Evolutionary conservation across 1,139 yeast species (phyloP).

Genomic region (Arxiozyma bovina): DNA sequence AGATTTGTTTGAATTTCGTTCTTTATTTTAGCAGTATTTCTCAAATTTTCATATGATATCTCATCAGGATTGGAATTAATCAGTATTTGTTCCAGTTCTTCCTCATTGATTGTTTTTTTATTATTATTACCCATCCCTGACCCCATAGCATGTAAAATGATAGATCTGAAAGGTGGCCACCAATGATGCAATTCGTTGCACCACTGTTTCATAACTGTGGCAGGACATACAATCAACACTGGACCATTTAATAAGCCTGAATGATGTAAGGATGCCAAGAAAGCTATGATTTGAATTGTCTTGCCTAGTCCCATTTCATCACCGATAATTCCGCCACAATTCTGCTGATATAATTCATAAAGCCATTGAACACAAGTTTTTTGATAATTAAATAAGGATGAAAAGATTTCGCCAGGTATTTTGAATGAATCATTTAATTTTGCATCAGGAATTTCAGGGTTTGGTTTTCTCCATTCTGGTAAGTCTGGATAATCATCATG

Average conservation of each 20-base stretch:
- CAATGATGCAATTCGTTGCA: slow-evolving; percentile 89
- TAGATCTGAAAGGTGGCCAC: slow-evolving; percentile 94
- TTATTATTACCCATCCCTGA: slow-evolving; percentile 58
- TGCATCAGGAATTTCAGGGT: slow-evolving; percentile 72
- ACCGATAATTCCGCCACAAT: slow-evolving; percentile 89
- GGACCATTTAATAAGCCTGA: slow-evolving; percentile 71
- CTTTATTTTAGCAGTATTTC: slow-evolving; percentile 21
- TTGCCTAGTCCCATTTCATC: slow-evolving; percentile 98
- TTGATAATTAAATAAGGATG: slow-evolving; percentile 83
- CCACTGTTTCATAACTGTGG: slow-evolving; percentile 95
- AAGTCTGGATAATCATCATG: slow-evolving; percentile 23
- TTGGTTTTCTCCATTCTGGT: slow-evolving; percentile 57
- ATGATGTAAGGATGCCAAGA: slow-evolving; percentile 82
- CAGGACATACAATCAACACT: slow-evolving; percentile 84
- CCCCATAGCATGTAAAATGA: slow-evolving; percentile 86
- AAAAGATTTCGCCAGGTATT: slow-evolving; percentile 86
- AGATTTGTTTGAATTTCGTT: slow-evolving; percentile 23
- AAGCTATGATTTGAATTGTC: slow-evolving; percentile 84
- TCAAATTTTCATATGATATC: slow-evolving; percentile 32
- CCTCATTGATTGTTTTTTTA: slow-evolving; percentile 37
- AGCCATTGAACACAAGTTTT: slow-evolving; percentile 83
- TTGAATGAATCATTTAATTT: slow-evolving; percentile 56
- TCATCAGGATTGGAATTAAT: slow-evolving; percentile 42
- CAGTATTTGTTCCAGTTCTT: slow-evolving; percentile 34
- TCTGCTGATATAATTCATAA: slow-evolving; percentile 74